Base-by-base conservation (phyloP, 176 grass and related monocot species). In the Oryza nivara region DNA sequence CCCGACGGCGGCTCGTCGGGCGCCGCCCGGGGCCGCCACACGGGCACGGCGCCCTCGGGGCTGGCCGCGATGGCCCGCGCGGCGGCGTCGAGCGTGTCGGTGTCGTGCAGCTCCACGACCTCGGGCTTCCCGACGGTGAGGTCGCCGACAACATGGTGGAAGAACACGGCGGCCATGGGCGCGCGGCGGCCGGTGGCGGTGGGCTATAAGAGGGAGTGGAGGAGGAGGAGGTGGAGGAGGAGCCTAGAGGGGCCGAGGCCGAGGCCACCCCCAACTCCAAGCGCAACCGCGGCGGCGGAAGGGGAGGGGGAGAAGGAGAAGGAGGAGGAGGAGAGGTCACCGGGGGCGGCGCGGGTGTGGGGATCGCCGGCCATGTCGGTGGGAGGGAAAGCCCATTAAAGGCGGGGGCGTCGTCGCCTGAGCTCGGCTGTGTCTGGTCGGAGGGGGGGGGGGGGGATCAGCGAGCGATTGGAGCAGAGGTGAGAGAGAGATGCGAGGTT, bases 71-170 rank as follows among this genome's bases (percentile, higher is more conserved):
- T 92, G 83, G 90, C 89, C 49, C 91, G 80, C 63, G 94, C 75
- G 60, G 96, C 93, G 41, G 80, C 93, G 19, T 92, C 91, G 67
- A 99, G 88, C 38, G 93, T 87, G 65, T 92, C 93, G 20, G 89
- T 71, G 13, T 96, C 96, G 84, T 65, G 73, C 25, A 99, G 91
- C 86, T 96, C 91, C 15, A 68, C 82, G 49, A 99, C 83, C 65
- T 86, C 86, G 2, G 91, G 93, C 78, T 99, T 99, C 1, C 96
- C 96, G 10, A 89, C 71, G 38, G 96, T 99, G 70, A 99, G 93
- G 77, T 99, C 93, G 20, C 96, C 96, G 51, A 99, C 88, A 41
- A 99, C 96, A 73, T 99, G 93, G 86, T 95, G 91, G 89, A 89
- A 83, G 91, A 99, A 99, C 28, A 98, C 79, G 69, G 81, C 82